Evolutionary conservation across 1,139 yeast genomes (phyloP).

Genomic region (Pichia sp.): DNA sequence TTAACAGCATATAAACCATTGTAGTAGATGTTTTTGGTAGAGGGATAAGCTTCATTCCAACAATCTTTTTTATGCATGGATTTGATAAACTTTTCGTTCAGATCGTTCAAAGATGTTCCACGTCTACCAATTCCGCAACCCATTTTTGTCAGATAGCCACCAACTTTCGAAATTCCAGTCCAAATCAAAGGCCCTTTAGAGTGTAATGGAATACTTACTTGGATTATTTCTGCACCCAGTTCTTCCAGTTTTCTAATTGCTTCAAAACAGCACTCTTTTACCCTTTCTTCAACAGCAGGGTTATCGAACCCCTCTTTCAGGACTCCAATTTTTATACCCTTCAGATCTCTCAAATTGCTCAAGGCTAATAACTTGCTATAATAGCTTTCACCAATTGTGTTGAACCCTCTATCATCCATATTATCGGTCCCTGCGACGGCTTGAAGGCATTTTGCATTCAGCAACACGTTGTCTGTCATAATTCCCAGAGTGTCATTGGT

Average conservation of each 20-base stretch:
- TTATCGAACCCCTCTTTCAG: constrained; percentile 30
- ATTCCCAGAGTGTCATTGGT: constrained; percentile 44
- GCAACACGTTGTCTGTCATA: constrained; percentile 36
- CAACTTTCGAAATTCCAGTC: constrained; percentile 33
- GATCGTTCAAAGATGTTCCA: constrained; percentile 22
- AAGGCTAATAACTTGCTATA: background rate
- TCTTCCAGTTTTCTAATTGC: constrained; percentile 31
- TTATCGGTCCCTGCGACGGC: constrained; percentile 36
- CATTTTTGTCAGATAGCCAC: constrained; percentile 30
- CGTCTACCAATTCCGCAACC: constrained; percentile 28
- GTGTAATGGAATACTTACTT: constrained; percentile 35
- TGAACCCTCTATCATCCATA: constrained; percentile 34
- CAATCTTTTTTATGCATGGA: constrained; percentile 26
- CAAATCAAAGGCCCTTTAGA: constrained; percentile 35
- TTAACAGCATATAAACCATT: constrained; percentile 33
- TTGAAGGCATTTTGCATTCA: constrained; percentile 33
- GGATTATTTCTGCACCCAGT: constrained; percentile 34
- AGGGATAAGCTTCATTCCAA: constrained; percentile 32
- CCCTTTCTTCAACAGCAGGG: constrained; percentile 32
- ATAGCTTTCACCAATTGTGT: constrained; percentile 14
- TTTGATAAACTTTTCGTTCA: constrained; percentile 15
- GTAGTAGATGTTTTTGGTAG: constrained; percentile 32
- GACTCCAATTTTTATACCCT: background rate
- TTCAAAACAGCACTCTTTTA: constrained; percentile 27
- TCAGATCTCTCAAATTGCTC: background rate